Base-by-base conservation (phyloP, 2,329 filamentous ascomycete species). In the Rhynchosporium secalis region DNA sequence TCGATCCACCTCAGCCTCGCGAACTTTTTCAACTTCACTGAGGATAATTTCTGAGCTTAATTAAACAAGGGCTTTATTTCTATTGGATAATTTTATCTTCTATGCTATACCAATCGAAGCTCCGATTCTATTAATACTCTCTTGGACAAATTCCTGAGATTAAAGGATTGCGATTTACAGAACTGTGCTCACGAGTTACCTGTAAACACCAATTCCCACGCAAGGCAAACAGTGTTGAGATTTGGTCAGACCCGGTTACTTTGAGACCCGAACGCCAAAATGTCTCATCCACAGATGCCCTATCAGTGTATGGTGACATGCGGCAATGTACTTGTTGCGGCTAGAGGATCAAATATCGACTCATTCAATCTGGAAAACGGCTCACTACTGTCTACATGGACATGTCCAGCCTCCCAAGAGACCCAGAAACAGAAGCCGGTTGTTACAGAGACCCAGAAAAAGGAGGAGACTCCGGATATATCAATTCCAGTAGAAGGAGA, bases 321-420 rank as follows among this genome's bases (percentile, higher is more conserved):
- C 66, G 82, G 82, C 51, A 75, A 81, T 68, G 76, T 89, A 26
- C 75, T 97, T 20, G 81, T 96, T 69, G 90, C 89, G 43, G 90
- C 91, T 31, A 86, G 87, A 64, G 91, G 91, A 13, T 83, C 87
- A 54, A 84, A 82, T 69, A 84, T 97, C 59, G 83, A 91, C 71
- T 84, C 86, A 2, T 88, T 91, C 73, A 80, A 80, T 71, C 76
- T 87, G 6, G 71, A 77, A n/a, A 79, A 84, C 64, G 84, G 86
- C 38, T 75, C 78, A 54, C 78, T 85, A 57, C 74, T 91, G 20
- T 86, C 83, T 56, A 74, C 70, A 61, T 76, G 68, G 73, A 72
- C 58, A 54, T 75, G 56, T 59, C 72, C 65, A 33, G 36, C 56
- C 28, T 38, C 56, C 49, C 51, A 67, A 61, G 47, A 63, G 45